Evolutionary conservation across 2,329 filamentous ascomycete species (phyloP).

Genomic region (Epicoccum sorghinum): DNA sequence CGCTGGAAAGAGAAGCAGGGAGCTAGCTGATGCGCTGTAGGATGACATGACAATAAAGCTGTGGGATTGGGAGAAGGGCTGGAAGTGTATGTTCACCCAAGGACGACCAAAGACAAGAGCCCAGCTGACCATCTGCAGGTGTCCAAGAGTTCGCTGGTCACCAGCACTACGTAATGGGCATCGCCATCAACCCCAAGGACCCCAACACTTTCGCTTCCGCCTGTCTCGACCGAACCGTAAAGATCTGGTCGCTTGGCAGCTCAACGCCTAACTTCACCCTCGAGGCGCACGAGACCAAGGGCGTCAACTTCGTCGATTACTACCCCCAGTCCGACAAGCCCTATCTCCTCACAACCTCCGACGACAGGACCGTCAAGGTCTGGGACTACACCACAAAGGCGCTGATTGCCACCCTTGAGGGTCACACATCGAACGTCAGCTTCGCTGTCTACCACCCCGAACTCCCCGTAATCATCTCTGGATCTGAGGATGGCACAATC

Average conservation of each 20-base stretch:
- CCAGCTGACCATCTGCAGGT: slow-evolving; percentile 35
- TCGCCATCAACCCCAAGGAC: slow-evolving; percentile 92
- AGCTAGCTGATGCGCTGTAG: slow-evolving; percentile 32
- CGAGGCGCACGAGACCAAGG: slow-evolving; percentile 95
- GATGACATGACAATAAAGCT: slow-evolving; percentile 73
- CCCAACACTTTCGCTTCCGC: slow-evolving; percentile 86
- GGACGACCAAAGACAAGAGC: neutral
- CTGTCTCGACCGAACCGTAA: slow-evolving; percentile 94
- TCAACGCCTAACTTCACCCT: slow-evolving; percentile 95
- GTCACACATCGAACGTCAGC: slow-evolving; percentile 96
- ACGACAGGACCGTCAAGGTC: slow-evolving; percentile 95
- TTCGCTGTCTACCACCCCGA: slow-evolving; percentile 98
- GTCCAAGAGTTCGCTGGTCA: slow-evolving; percentile 97
- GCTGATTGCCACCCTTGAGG: slow-evolving; percentile 93
- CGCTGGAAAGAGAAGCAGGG: neutral
- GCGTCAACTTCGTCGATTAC: slow-evolving; percentile 97
- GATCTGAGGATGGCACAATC: slow-evolving; percentile 95
- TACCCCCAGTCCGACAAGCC: slow-evolving; percentile 72
- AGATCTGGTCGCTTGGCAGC: slow-evolving; percentile 96
- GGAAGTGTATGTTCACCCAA: slow-evolving; percentile 71
- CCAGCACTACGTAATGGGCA: slow-evolving; percentile 94
- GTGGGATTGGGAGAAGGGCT: slow-evolving; percentile 98
- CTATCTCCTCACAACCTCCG: slow-evolving; percentile 94
- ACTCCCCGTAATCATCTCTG: slow-evolving; percentile 94
- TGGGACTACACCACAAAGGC: slow-evolving; percentile 99